Evolutionary conservation across 345 rosid genomes (phyloP).

Genomic region (Corchorus olitorius): DNA sequence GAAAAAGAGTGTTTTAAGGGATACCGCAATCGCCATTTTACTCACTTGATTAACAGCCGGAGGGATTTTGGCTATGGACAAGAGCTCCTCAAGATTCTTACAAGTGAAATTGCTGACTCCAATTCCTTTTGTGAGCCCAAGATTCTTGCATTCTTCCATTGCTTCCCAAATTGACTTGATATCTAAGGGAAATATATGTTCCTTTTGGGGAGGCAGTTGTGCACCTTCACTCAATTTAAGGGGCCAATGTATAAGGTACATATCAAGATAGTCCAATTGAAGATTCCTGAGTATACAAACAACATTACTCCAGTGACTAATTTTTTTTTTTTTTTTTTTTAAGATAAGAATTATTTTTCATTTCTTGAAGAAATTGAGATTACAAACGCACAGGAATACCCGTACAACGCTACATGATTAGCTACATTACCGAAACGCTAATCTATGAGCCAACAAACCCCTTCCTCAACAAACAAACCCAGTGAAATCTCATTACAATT

Average conservation of each 20-base stretch:
- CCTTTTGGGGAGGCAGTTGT: constrained; percentile 12
- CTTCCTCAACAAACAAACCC: too few species aligned
- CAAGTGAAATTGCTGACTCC: constrained; percentile 46
- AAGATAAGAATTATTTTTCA: too few species aligned
- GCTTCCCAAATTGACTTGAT: constrained; percentile 37
- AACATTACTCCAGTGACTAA: neutral
- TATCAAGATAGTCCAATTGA: constrained; percentile 35
- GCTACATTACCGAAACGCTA: too few species aligned
- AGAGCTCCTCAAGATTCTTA: constrained; percentile 34
- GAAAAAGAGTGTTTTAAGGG: too few species aligned
- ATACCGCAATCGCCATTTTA: neutral
- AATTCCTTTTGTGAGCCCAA: constrained; percentile 19
- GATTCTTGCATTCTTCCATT: constrained; percentile 40
- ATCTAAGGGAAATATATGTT: constrained; percentile 28
- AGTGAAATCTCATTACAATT: too few species aligned
- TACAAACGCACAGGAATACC: too few species aligned
- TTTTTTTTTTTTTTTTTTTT: too few species aligned
- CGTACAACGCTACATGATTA: too few species aligned
- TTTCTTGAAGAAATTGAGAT: too few species aligned
- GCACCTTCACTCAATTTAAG: constrained; percentile 22
- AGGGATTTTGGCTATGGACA: constrained; percentile 31
- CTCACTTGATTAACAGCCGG: constrained; percentile 42
- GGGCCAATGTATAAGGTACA: constrained; percentile 43
- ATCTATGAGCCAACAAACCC: too few species aligned
- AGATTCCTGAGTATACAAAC: constrained; percentile 26